Evolutionary conservation across 2,329 filamentous ascomycete genomes (phyloP), one percentile per base, ranked within the genome.

Genomic region (Cadophora luteo-olivacea): DNA sequence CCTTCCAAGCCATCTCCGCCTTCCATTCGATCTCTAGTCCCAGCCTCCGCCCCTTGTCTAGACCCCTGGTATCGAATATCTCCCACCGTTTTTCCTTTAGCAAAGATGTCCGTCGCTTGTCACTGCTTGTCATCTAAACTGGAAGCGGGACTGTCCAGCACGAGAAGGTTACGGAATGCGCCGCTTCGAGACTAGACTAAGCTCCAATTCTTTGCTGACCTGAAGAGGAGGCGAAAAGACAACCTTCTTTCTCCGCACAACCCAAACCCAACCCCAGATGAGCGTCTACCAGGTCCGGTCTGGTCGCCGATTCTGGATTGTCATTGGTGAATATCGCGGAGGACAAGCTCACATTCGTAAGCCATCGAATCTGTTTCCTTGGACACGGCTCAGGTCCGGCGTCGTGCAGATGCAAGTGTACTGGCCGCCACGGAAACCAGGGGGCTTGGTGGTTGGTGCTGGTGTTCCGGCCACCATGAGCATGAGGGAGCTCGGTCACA

Each of bases 311-410:
- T 52, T 33, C 29, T 22, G 19, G 32, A 5, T 61, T 36, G 24
- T 22, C 24, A 66, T 66, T 66, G 64, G 67, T 36, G 51, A 16
- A 11, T 19, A 5, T 32, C 16, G 11, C 67, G 67, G 67, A 61
- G 61, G 45, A 66, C 64, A 54, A 55, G 51, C 32, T 41, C 60
- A 48, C 22, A 60, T 69, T 57, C 51, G 64, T 55, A 63, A 12
- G n/a, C 4, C 4, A 24, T 60, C 45, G 36, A 38, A 45, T 57
- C 14, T 36, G 49, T 64, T 45, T 69, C 58, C 64, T 66, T 66
- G 67, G 38, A 63, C 38, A 66, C 52, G 51, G 32, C 58, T 19
- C 38, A 52, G 63, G 55, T 61, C 65, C 58, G 58, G 61, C 45
- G 61, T 67, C 25, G 57, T 67, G 66, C 49, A 45, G 57, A 22